Evolutionary conservation across 306 rosid species (phyloP).

Genomic region (Chamaecrista fasciculata): DNA sequence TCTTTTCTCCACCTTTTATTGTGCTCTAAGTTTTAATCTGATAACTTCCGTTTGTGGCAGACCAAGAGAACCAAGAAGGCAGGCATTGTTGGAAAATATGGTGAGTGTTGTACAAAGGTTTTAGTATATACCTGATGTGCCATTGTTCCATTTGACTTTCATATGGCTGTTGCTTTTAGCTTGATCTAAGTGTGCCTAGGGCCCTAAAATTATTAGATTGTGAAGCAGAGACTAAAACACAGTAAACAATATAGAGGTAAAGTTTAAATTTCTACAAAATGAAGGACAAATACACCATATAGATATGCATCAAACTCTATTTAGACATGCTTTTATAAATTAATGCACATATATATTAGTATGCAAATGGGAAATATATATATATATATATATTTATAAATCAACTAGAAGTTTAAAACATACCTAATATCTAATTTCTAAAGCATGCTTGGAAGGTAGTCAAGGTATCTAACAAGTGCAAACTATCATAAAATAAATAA

Average conservation of each 20-base stretch:
- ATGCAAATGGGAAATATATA: neutral
- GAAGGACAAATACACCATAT: neutral
- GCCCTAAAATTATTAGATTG: too few species aligned
- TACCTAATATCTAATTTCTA: neutral
- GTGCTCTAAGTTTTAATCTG: neutral
- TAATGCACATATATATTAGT: too few species aligned
- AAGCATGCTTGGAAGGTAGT: neutral
- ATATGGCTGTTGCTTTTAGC: neutral
- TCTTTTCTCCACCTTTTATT: neutral
- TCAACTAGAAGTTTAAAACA: too few species aligned
- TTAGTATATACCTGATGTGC: neutral
- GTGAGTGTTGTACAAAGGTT: conserved; percentile 29
- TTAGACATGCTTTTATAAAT: too few species aligned
- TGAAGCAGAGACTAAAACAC: neutral
- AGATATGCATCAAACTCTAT: neutral
- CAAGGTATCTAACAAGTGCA: neutral
- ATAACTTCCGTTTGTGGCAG: conserved; percentile 30
- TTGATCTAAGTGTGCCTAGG: neutral
- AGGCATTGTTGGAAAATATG: conserved; percentile 75
- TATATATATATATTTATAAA: too few species aligned
- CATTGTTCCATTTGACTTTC: neutral
- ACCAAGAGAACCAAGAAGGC: conserved; percentile 89
- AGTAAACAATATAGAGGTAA: neutral
- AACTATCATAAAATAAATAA: too few species aligned
- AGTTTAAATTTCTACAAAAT: neutral